phyloP scores from a whole-genome alignment of 2,329 filamentous ascomycete genomes.

The Fusarium sp. region DNA sequence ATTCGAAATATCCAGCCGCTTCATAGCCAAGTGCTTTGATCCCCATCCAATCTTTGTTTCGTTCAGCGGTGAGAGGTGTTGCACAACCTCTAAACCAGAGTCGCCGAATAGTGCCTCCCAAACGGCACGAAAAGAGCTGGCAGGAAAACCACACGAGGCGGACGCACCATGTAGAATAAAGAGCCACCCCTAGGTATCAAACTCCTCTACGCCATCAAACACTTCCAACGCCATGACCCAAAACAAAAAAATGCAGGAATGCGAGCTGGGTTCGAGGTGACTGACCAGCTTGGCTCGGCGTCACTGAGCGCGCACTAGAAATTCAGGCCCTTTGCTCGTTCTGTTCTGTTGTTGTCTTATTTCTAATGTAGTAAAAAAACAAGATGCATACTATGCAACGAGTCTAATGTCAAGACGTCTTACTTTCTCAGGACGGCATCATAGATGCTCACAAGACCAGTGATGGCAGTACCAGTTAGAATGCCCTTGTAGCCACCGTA shows the following conservation, averaged over 20 bases:
- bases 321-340: conserved; percentile 1
- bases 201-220: conserved; percentile 46
- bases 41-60: not conserved
- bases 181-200: conserved; percentile 44
- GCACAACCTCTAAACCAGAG: conserved; percentile 2
- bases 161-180: conserved; percentile 18
- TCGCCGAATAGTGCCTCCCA: not conserved
- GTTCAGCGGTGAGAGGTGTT: not conserved
- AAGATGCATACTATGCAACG: not conserved
- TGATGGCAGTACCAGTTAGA: conserved; percentile 73
- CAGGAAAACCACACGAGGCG: conserved; percentile 9
- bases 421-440: conserved; percentile 79
- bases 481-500: conserved; percentile 77
- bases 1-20: conserved; percentile 8
- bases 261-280: conserved; percentile 6
- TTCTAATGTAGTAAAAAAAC: not conserved
- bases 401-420: conserved; percentile 8
- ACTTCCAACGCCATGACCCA: conserved; percentile 44
- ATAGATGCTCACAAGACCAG: conserved; percentile 75
- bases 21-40: conserved; percentile 8
- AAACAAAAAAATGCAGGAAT: conserved; percentile 33
- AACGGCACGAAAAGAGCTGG: conserved; percentile 1
- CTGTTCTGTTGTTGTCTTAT: not conserved
- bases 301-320: conserved; percentile 5
- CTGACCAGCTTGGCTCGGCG: conserved; percentile 6